Percentiles rank a stretch among this genome's conserved stretches.
Evolutionary conservation across 1,284 basidiomycete species (phyloP).

Genomic region (Flammula alnicola): DNA sequence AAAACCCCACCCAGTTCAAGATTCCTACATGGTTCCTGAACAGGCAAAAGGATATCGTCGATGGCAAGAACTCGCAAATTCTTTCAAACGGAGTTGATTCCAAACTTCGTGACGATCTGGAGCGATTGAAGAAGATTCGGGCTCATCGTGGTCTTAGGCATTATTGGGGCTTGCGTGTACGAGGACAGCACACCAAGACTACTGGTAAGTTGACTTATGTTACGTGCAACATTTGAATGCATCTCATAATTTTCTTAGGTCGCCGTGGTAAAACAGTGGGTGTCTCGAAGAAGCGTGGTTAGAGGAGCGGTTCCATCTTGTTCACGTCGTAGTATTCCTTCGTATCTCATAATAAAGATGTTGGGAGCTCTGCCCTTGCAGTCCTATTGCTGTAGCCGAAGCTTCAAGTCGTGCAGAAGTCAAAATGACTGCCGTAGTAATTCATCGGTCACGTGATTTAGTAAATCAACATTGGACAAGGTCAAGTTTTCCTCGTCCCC

Average conservation of each 20-base stretch:
- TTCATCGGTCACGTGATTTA: background rate
- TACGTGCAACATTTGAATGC: background rate
- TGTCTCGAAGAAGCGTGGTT: slow-evolving; percentile 92
- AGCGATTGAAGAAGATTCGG: slow-evolving; percentile 99
- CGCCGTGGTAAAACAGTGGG: slow-evolving; percentile 92
- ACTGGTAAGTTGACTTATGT: slow-evolving; percentile 68
- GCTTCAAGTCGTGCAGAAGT: too few species aligned
- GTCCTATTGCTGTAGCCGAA: too few species aligned
- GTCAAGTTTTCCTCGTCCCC: background rate
- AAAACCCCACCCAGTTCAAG: slow-evolving; percentile 99
- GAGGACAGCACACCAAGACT: slow-evolving; percentile 99
- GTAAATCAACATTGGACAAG: background rate
- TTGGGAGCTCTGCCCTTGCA: too few species aligned
- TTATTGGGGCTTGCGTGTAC: slow-evolving; percentile 94
- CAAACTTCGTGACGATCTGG: slow-evolving; percentile 98
- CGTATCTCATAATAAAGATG: too few species aligned
- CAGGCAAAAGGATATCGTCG: slow-evolving; percentile 97
- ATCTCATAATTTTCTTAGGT: slow-evolving; percentile 46
- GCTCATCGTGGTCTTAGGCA: slow-evolving; percentile 98
- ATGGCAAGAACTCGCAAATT: slow-evolving; percentile 97
- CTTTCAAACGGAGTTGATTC: slow-evolving; percentile 98
- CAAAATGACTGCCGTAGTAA: too few species aligned
- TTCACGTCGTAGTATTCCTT: background rate
- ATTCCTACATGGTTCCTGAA: slow-evolving; percentile 99
- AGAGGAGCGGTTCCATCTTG: slow-evolving; percentile 37